These are phyloP conservation scores for Saturnispora galanensis DNA, from an alignment of 805 yeast species.

Conservation along the genomic window DNA sequence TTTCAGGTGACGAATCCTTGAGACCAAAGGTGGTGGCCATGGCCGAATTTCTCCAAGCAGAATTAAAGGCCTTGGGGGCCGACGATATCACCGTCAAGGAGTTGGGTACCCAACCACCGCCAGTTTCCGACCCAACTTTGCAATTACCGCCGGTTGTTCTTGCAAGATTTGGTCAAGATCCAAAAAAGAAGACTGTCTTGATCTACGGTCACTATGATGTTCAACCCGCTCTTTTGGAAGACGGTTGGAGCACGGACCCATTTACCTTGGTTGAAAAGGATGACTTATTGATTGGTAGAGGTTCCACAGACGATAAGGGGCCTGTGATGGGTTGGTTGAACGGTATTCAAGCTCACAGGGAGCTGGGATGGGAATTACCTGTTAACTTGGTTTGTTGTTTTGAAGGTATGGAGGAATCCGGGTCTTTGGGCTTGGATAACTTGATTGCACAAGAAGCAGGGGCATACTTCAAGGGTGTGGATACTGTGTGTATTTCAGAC, in stretches of 20 bases:
- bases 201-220: conserved; percentile 98
- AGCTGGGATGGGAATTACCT: conserved; percentile 78
- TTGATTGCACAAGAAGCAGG: conserved; percentile 73
- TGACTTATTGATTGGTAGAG: conserved; percentile 77
- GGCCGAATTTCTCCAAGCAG: conserved; percentile 69
- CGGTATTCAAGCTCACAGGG: conserved; percentile 81
- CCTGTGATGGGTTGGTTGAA: conserved; percentile 98
- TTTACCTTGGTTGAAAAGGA: conserved; percentile 64
- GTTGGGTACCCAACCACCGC: conserved; percentile 88
- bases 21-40: conserved; percentile 86
- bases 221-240: conserved; percentile 87
- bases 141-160: conserved; percentile 92
- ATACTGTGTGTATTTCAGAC: conserved; percentile 92
- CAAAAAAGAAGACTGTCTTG: conserved; percentile 76
- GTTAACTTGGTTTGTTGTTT: conserved; percentile 88
- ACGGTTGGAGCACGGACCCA: conserved; percentile 96
- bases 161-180: conserved; percentile 76
- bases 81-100: conserved; percentile 72
- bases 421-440: conserved; percentile 83
- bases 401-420: conserved; percentile 99
- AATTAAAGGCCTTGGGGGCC: conserved; percentile 67
- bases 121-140: conserved; percentile 55
- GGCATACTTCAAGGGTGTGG: conserved; percentile 75
- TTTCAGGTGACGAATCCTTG: conserved; percentile 78
- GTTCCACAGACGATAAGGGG: conserved; percentile 96